Conservation (phyloP, 768 basidiomycete species). For the Boletus edulis region DNA sequence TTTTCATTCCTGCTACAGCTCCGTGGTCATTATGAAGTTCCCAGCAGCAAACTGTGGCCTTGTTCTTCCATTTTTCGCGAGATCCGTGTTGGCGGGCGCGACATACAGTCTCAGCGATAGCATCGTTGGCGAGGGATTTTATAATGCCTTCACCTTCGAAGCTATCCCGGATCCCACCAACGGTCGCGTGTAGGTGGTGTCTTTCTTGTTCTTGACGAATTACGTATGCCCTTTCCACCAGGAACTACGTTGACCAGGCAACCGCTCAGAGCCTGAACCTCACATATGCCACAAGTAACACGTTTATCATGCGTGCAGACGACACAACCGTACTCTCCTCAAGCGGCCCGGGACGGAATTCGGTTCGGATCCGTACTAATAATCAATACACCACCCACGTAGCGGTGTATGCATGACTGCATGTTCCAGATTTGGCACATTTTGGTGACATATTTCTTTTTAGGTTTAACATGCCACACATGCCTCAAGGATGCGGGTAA, state of each 20-base stretch:
- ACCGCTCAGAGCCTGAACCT: slow-evolving; percentile 29
- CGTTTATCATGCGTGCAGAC: slow-evolving; percentile 38
- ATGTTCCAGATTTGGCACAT: background rate
- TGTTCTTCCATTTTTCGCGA: slow-evolving; percentile 10
- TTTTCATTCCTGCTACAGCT: background rate
- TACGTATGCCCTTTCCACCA: slow-evolving; percentile 5
- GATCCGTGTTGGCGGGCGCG: slow-evolving; percentile 18
- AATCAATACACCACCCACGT: slow-evolving; percentile 34
- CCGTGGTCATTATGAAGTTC: slow-evolving; percentile 15
- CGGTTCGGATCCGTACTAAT: slow-evolving; percentile 33
- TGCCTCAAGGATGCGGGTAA: slow-evolving; percentile 36
- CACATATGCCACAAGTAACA: slow-evolving; percentile 24
- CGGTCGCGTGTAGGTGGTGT: slow-evolving; percentile 34
- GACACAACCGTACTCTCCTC: slow-evolving; percentile 30
- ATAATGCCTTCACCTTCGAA: slow-evolving; percentile 31
- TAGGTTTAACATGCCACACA: slow-evolving; percentile 35
- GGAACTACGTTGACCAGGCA: slow-evolving; percentile 33
- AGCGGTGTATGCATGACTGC: slow-evolving; percentile 25
- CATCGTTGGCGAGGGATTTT: slow-evolving; percentile 32
- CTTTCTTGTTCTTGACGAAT: background rate
- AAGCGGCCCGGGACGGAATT: slow-evolving; percentile 34
- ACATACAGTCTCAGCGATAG: slow-evolving; percentile 27
- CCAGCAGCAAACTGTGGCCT: background rate
- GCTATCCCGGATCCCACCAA: slow-evolving; percentile 36
- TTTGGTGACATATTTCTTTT: background rate